phyloP scores from a whole-genome alignment of 2,329 filamentous ascomycete species.

The Chrysoporthe cubensis region DNA sequence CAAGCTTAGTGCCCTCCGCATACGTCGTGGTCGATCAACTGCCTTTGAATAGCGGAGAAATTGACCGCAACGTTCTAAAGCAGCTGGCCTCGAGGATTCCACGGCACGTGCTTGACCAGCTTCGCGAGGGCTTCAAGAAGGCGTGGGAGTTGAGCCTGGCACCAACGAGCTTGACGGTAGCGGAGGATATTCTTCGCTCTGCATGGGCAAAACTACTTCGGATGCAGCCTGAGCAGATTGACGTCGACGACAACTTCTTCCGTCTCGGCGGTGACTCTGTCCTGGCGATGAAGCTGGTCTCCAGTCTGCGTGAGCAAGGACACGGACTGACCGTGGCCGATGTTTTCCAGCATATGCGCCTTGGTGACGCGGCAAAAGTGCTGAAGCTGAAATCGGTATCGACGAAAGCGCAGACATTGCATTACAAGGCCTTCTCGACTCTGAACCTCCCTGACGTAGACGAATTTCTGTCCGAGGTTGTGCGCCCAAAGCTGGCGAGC shows the following conservation, averaged over 20 bases:
- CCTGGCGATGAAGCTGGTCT: slow-evolving; percentile 46
- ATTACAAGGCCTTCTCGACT: slow-evolving; percentile 42
- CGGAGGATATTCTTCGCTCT: slow-evolving; percentile 41
- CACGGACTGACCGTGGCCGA: slow-evolving; percentile 51
- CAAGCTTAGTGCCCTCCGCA: slow-evolving; percentile 50
- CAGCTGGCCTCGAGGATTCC: slow-evolving; percentile 37
- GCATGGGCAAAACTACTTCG: slow-evolving; percentile 38
- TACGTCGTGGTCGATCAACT: slow-evolving; percentile 47
- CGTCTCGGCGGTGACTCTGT: slow-evolving; percentile 41
- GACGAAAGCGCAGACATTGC: slow-evolving; percentile 24
- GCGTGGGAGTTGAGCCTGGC: slow-evolving; percentile 39
- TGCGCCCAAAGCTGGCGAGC: slow-evolving; percentile 41
- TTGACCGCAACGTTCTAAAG: slow-evolving; percentile 41
- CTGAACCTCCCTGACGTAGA: slow-evolving; percentile 37
- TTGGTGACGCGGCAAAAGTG: slow-evolving; percentile 40
- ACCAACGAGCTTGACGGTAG: slow-evolving; percentile 36
- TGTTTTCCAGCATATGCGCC: slow-evolving; percentile 45
- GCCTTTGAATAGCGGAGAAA: slow-evolving; percentile 33
- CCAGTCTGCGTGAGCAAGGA: slow-evolving; percentile 46
- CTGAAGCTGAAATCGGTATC: slow-evolving; percentile 37
- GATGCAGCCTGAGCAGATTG: slow-evolving; percentile 35
- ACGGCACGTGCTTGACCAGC: slow-evolving; percentile 29
- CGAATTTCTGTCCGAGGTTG: slow-evolving; percentile 39
- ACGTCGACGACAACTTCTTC: slow-evolving; percentile 45
- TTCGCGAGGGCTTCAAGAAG: slow-evolving; percentile 34